phyloP scores from a whole-genome alignment of 345 rosid genomes.

The Mangifera indica region DNA sequence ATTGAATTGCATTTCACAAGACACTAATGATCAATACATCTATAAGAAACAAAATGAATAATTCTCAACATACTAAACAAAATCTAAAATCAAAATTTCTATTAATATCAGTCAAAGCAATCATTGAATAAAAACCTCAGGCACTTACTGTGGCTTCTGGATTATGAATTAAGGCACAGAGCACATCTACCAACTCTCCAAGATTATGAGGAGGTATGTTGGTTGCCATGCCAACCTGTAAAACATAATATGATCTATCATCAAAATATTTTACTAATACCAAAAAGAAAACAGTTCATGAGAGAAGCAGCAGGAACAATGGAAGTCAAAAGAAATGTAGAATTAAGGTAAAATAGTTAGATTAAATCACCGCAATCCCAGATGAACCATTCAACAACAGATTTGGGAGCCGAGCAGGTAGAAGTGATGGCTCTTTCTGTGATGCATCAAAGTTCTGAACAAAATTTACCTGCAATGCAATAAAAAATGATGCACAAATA shows the following conservation, averaged over 20 bases:
- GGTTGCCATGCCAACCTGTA: slow-evolving; percentile 98
- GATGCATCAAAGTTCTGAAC: slow-evolving; percentile 91
- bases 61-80: background rate
- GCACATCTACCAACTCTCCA: slow-evolving; percentile 93
- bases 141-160: slow-evolving; percentile 82
- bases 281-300: background rate
- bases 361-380: slow-evolving; percentile 79
- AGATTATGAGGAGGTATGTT: slow-evolving; percentile 98
- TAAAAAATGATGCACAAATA: background rate
- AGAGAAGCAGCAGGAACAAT: background rate
- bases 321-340: slow-evolving; percentile 12
- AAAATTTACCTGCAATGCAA: slow-evolving; percentile 73
- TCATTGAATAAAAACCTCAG: background rate
- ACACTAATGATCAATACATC: background rate
- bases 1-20: background rate
- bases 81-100: slow-evolving; percentile 10
- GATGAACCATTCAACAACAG: slow-evolving; percentile 89
- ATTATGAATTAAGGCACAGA: slow-evolving; percentile 83
- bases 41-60: background rate
- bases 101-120: slow-evolving; percentile 17
- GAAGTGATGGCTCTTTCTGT: slow-evolving; percentile 82
- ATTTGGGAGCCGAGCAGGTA: slow-evolving; percentile 93
- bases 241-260: slow-evolving; percentile 9
- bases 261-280: background rate
- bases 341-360: slow-evolving; percentile 7